Conservation (phyloP, 2,329 filamentous ascomycete species). For the Byssochlamys sp. region DNA sequence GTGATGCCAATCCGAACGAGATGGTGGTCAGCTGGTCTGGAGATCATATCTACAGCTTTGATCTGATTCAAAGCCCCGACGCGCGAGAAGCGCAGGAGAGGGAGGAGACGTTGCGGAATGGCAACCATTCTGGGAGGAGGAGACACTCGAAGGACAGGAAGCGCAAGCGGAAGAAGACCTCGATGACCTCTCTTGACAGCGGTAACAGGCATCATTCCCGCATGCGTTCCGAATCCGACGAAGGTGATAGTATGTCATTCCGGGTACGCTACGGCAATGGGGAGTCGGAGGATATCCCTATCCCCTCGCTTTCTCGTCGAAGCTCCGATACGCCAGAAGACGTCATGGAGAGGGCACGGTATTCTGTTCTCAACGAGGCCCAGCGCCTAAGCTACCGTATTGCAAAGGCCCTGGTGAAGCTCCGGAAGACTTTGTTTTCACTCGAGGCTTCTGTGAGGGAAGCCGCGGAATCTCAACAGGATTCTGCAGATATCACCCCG, state of each 20-base stretch:
- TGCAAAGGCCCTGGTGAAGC: constrained; percentile 44
- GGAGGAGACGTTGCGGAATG: constrained; percentile 15
- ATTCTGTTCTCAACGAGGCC: constrained; percentile 41
- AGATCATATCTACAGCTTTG: constrained; percentile 58
- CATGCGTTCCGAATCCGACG: constrained; percentile 35
- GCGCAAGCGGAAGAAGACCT: constrained; percentile 47
- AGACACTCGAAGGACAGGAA: constrained; percentile 40
- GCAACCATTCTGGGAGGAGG: constrained; percentile 19
- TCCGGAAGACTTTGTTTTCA: constrained; percentile 49
- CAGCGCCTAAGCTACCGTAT: constrained; percentile 48
- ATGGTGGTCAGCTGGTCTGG: constrained; percentile 60
- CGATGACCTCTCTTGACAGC: constrained; percentile 34
- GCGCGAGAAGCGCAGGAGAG: constrained; percentile 34
- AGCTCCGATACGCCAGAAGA: constrained; percentile 21
- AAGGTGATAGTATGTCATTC: constrained; percentile 40
- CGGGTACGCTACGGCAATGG: constrained; percentile 52
- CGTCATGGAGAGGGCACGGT: constrained; percentile 31
- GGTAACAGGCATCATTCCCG: constrained; percentile 39
- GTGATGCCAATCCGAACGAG: constrained; percentile 58
- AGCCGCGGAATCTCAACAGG: constrained; percentile 15
- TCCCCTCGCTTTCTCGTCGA: constrained; percentile 25
- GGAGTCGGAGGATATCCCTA: constrained; percentile 49
- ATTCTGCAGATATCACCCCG: constrained; percentile 18
- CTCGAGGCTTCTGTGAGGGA: constrained; percentile 30
- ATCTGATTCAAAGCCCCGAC: constrained; percentile 51